Evolutionary conservation across 2,329 filamentous ascomycete species (phyloP), one percentile per base, ranked within the genome.

Genomic region (Fusarium pseudonygamai): DNA sequence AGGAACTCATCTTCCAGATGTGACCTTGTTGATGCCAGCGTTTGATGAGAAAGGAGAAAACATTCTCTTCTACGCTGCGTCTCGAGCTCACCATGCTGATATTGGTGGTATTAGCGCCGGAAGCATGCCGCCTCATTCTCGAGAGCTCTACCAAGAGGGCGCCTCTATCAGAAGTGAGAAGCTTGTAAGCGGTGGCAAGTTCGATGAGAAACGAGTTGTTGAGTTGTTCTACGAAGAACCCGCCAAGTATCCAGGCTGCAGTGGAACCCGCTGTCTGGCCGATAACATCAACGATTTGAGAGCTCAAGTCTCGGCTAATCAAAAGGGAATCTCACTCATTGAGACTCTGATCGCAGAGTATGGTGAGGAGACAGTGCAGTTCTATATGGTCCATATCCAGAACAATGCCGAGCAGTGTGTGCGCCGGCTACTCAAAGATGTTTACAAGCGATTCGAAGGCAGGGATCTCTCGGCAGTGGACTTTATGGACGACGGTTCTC

Each of bases 221-320:
- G 90, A 95, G 70, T 83, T 94, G 0, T 85, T 96, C 16, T 90
- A 93, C 57, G 86, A 92, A 34, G 92, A 95, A 73, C 93, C 93
- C 0, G 92, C 93, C 0, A 86, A 92, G 75, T 90, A 93, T 72
- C 89, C 91, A 2, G 93, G 92, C 1, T 96, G 93, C 80, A 93
- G 91, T 62, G 93, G 93, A 5, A 95, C 93, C 3, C 85, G 93
- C 47, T 95, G 93, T 80, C 84, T 96, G 2, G 91, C 90, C 18
- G 93, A 96, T 79, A 96, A 96, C 77, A 86, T 96, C 71, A 95
- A 94, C 52, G 93, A 96, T 78, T 83, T 96, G 28, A 94, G 95
- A 79, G 93, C 93, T 1, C 93, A 96, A 78, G 91, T 96, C 8
- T 93, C 93, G 0, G 93, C 93, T 3, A 96, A 96, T 77, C 92